phyloP scores from a whole-genome alignment of 1,139 yeast genomes.

The Waltiozyma sp. region DNA sequence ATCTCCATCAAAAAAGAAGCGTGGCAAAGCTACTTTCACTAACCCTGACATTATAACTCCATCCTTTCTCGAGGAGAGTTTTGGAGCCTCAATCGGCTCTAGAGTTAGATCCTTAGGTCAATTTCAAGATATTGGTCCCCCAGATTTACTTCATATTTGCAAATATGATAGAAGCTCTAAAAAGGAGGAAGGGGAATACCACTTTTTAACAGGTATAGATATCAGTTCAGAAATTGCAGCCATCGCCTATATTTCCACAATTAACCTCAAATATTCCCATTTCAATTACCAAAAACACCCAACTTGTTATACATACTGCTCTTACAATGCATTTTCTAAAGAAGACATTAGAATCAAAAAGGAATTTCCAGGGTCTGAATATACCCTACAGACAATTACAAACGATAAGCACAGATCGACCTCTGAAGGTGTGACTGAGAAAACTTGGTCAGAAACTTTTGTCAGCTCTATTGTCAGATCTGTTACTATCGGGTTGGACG shows the following conservation, averaged over 20 bases:
- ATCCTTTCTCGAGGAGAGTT: conserved; percentile 9
- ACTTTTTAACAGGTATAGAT: conserved; percentile 48
- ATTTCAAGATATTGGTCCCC: conserved; percentile 62
- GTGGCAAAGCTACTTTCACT: not conserved
- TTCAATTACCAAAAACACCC: conserved; percentile 20
- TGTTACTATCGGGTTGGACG: conserved; percentile 55
- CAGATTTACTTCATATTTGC: conserved; percentile 72
- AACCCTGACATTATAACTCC: not conserved
- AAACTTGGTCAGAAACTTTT: conserved; percentile 70
- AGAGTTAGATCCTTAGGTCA: conserved; percentile 28
- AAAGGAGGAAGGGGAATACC: conserved; percentile 32
- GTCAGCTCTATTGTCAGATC: conserved; percentile 67
- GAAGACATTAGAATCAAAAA: conserved; percentile 65
- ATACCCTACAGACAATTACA: conserved; percentile 19
- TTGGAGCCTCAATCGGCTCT: conserved; percentile 32
- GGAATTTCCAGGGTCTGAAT: conserved; percentile 37
- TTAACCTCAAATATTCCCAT: conserved; percentile 33
- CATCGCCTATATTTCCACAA: conserved; percentile 65
- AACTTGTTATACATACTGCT: conserved; percentile 53
- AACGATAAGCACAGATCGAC: conserved; percentile 15
- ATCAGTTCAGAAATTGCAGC: conserved; percentile 49
- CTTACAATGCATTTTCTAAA: conserved; percentile 54
- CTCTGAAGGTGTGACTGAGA: conserved; percentile 21
- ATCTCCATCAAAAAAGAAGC: not conserved
- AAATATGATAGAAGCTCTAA: conserved; percentile 28